Percentiles rank a stretch among this genome's conserved stretches.
phyloP scores from a whole-genome alignment of 2,329 filamentous ascomycete species.

The Furcasterigmium furcatum region DNA sequence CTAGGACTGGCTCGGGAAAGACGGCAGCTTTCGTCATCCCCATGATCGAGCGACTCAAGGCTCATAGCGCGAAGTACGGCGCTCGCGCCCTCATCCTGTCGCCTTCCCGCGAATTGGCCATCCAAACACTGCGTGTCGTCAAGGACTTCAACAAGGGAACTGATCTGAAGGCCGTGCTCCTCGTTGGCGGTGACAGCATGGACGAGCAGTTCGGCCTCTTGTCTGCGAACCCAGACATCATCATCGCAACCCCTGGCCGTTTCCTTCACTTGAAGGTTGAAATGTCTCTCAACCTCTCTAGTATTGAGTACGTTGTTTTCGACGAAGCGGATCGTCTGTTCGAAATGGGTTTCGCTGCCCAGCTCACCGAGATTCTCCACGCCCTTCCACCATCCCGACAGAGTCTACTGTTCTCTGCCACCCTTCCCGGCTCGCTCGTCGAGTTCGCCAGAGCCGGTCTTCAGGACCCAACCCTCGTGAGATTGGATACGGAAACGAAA shows the following conservation, averaged over 20 bases:
- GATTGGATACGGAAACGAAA: constrained; percentile 92
- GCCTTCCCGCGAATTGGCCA: constrained; percentile 86
- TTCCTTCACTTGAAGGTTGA: constrained; percentile 97
- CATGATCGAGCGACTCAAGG: constrained; percentile 91
- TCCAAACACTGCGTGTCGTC: constrained; percentile 94
- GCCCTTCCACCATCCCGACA: constrained; percentile 81
- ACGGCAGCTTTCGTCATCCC: constrained; percentile 97
- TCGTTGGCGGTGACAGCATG: constrained; percentile 92
- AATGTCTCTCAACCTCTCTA: constrained; percentile 89
- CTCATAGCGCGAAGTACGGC: constrained; percentile 83
- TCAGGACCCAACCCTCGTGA: constrained; percentile 86
- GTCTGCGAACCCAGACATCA: constrained; percentile 92
- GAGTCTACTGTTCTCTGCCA: constrained; percentile 92
- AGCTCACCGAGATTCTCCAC: constrained; percentile 89
- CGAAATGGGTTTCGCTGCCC: constrained; percentile 96
- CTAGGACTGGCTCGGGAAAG: constrained; percentile 96
- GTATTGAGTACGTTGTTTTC: constrained; percentile 91
- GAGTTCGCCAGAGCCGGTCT: constrained; percentile 93
- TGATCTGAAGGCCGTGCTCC: constrained; percentile 82
- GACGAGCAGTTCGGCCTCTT: constrained; percentile 94
- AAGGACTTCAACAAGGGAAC: constrained; percentile 91
- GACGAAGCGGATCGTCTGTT: constrained; percentile 96
- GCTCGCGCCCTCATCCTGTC: constrained; percentile 85
- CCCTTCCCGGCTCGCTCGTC: constrained; percentile 87
- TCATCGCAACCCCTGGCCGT: constrained; percentile 94